Base-by-base conservation (phyloP, 2,329 filamentous ascomycete species). In the Fusarium dimerum region DNA sequence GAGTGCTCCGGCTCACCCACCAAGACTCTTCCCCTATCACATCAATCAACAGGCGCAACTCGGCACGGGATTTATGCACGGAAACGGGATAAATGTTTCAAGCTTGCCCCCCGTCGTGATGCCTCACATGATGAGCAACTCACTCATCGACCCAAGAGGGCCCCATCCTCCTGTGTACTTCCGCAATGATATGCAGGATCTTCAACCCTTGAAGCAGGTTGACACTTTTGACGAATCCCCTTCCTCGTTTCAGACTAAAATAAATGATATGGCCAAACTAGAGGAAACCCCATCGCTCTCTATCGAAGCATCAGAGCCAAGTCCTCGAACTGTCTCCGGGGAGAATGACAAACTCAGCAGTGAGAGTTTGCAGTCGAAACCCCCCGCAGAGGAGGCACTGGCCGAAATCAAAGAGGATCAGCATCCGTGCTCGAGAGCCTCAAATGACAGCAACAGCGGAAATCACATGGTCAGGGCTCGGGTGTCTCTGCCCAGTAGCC, bases 301-400 rank as follows among this genome's bases (percentile, higher is more conserved):
- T 40, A 36, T 34, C 8, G 29, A 43, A 2, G 38, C 39, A 18
- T 7, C 26, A 18, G n/a, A 40, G 40, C n/a, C 16, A 8, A 38
- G 11, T 16, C 26, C 39, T 17, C 5, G 26, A 29, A n/a, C 18
- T 11, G 40, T 39, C 3, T 30, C 13, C 34, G 26, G 50, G 11
- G 38, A 44, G 17, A 38, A 38, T 7, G n/a, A 40, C n/a, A 30
- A 47, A 34, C 2, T 34, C 12, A 3, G 39, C 5, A 34, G 55
- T 12, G 56, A 59, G 26, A 46, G 42, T 26, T 30, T 52, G 6
- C 68, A 67, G 46, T 67, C 65, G 7, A 71, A 72, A 50, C 64
- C 64, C 9, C 59, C 63, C 2, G 60, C 59, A 2, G 69, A 71
- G 40, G 67, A 70, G 42, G 55, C 52, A 0, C 29, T 68, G 30